Conservation (phyloP, 306 rosid genomes). For the Ammopiptanthus mongolicus region DNA sequence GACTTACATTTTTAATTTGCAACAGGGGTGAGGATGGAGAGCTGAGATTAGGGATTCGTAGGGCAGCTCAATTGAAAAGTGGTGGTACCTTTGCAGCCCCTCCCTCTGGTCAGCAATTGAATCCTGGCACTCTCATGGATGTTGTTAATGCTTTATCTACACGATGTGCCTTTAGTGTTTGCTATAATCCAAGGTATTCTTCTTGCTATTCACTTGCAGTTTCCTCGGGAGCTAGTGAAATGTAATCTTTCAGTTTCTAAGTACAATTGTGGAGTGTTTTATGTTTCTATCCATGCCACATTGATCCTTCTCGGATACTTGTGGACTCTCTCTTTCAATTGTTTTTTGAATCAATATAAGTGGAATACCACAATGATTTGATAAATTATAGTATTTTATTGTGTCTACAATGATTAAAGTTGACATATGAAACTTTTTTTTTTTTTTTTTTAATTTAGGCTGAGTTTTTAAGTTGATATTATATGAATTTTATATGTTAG, state of each 20-base stretch:
- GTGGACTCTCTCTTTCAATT: too few relatives aligned
- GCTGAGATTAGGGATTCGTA: slow-evolving; percentile 80
- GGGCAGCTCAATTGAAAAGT: slow-evolving; percentile 79
- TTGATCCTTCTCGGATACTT: too few relatives aligned
- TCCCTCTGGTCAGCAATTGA: slow-evolving; percentile 52
- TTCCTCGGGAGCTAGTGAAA: not conserved
- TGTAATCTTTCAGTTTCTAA: not conserved
- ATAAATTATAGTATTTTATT: not conserved
- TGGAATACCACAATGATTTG: not conserved
- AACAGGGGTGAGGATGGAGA: slow-evolving; percentile 89
- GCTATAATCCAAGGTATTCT: slow-evolving; percentile 82
- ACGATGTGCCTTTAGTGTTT: slow-evolving; percentile 57
- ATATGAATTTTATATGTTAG: too few relatives aligned
- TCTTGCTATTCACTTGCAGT: not conserved
- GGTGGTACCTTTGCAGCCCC: slow-evolving; percentile 41
- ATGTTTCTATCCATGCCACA: not conserved
- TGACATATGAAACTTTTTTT: not conserved
- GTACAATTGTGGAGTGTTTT: not conserved
- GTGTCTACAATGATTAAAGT: not conserved
- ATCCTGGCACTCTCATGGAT: slow-evolving; percentile 45
- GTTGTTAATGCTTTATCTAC: slow-evolving; percentile 61
- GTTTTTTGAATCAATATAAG: not conserved
- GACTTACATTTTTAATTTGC: not conserved
- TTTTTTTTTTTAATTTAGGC: too few relatives aligned
- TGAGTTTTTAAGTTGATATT: too few relatives aligned